phyloP scores from a whole-genome alignment of 208 protist genomes.

The Trypanosoma cruzi region DNA sequence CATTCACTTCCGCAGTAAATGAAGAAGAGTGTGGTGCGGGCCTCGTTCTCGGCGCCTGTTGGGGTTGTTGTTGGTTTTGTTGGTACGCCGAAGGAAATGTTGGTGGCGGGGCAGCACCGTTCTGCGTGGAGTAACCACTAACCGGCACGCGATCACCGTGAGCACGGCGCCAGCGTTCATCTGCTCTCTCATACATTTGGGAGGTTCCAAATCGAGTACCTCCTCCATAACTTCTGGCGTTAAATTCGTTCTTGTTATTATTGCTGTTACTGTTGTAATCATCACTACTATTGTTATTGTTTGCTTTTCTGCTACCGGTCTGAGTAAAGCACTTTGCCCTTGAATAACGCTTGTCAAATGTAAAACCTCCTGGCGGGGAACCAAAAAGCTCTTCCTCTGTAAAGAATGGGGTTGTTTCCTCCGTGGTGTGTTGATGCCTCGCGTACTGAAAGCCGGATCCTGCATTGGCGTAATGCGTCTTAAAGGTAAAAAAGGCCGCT shows the following conservation, averaged over 20 bases:
- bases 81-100: background rate
- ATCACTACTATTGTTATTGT: background rate
- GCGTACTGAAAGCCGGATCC: conserved; percentile 12
- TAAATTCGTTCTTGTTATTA: conserved; percentile 10
- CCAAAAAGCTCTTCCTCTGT: conserved; percentile 71
- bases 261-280: background rate
- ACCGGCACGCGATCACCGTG: conserved; percentile 68
- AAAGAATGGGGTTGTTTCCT: conserved; percentile 36
- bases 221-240: conserved; percentile 5
- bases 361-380: conserved; percentile 40
- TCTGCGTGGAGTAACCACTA: conserved; percentile 49
- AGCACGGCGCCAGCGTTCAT: conserved; percentile 56
- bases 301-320: background rate
- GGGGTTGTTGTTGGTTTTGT: conserved; percentile 17
- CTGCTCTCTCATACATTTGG: conserved; percentile 23
- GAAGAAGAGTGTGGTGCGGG: conserved; percentile 2
- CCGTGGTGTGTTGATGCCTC: background rate
- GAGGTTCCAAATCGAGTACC: background rate
- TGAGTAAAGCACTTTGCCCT: background rate
- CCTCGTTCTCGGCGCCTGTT: background rate
- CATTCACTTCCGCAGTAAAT: background rate
- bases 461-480: conserved; percentile 33
- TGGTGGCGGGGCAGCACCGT: background rate
- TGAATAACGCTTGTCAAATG: conserved; percentile 12
- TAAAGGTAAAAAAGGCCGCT: conserved; percentile 5